Evolutionary conservation across 2,329 filamentous ascomycete species (phyloP).

Genomic region (Myriangium duriaei): DNA sequence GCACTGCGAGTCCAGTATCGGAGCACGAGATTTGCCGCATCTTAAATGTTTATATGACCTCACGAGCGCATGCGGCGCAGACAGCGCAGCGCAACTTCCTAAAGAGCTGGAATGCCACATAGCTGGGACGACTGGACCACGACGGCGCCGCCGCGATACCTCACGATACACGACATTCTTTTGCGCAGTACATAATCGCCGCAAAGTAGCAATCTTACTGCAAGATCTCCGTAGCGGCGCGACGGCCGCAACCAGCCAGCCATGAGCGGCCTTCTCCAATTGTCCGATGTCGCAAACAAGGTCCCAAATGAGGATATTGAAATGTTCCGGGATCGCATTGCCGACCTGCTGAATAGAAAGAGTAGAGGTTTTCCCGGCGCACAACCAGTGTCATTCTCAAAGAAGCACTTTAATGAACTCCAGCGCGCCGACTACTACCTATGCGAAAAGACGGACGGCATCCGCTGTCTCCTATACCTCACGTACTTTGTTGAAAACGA

Average conservation of each 20-base stretch:
- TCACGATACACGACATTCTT: no score
- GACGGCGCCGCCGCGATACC: no score
- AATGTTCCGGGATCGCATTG: conserved; percentile 19
- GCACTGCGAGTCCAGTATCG: no score
- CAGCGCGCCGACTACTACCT: conserved; percentile 74
- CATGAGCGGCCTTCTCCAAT: conserved; percentile 19
- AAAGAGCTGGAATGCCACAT: no score
- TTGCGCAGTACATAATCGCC: no score
- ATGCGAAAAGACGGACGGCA: conserved; percentile 95
- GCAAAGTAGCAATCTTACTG: no score
- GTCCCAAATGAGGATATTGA: conserved; percentile 16
- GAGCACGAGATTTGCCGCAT: no score
- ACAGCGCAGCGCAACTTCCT: no score
- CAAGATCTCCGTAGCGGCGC: no score
- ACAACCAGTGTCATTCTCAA: conserved; percentile 85
- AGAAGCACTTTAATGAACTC: conserved; percentile 71
- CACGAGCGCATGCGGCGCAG: no score
- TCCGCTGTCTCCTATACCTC: conserved; percentile 88
- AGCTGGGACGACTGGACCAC: no score
- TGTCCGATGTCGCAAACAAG: conserved; percentile 16
- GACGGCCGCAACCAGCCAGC: conserved; percentile 14
- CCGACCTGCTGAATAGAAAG: conserved; percentile 54
- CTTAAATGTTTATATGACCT: no score
- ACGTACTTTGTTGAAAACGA: conserved; percentile 42
- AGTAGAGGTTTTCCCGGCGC: conserved; percentile 69